Conservation (phyloP, 306 rosid species). For the Cucumis melo region DNA sequence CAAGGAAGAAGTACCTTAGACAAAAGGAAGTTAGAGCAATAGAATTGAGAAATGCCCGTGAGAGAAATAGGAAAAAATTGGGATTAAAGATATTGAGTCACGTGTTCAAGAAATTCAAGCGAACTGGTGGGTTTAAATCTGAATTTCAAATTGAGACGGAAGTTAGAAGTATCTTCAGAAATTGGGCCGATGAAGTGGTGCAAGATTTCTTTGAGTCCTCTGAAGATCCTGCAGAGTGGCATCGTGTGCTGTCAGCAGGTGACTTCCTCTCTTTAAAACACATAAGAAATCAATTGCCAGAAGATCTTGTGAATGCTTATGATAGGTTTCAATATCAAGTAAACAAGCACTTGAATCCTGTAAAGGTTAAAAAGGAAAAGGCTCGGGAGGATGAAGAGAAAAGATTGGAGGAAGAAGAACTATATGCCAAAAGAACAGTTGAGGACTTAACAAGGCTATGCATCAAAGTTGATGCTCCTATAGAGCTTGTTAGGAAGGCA, state of each 20-base stretch:
- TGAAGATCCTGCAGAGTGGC: conserved; percentile 72
- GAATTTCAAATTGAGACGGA: conserved; percentile 54
- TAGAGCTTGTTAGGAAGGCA: conserved; percentile 48
- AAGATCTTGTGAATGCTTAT: conserved; percentile 57
- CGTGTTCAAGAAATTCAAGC: conserved; percentile 52
- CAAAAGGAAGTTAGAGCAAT: conserved; percentile 72
- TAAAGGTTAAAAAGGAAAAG: conserved; percentile 27
- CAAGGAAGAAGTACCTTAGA: conserved; percentile 67
- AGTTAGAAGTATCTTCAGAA: conserved; percentile 40
- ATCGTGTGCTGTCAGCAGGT: conserved; percentile 44
- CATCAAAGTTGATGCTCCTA: conserved; percentile 75
- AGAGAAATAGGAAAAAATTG: conserved; percentile 64
- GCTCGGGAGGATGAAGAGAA: conserved; percentile 51
- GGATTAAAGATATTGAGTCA: conserved; percentile 63
- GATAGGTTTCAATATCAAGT: conserved; percentile 75
- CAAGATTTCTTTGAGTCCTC: conserved; percentile 39
- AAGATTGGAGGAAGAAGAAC: conserved; percentile 39
- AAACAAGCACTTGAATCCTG: conserved; percentile 62
- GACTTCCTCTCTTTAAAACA: conserved; percentile 59
- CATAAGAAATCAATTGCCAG: conserved; percentile 64
- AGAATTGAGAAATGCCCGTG: conserved; percentile 70
- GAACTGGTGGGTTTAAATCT: conserved; percentile 36
- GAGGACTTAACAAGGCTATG: conserved; percentile 76
- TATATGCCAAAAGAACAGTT: conserved; percentile 47
- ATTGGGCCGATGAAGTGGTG: conserved; percentile 68